Percentiles rank a stretch among this genome's conserved stretches.
phyloP scores from a whole-genome alignment of 1,139 yeast species.

The Wickerhamiella infanticola region DNA sequence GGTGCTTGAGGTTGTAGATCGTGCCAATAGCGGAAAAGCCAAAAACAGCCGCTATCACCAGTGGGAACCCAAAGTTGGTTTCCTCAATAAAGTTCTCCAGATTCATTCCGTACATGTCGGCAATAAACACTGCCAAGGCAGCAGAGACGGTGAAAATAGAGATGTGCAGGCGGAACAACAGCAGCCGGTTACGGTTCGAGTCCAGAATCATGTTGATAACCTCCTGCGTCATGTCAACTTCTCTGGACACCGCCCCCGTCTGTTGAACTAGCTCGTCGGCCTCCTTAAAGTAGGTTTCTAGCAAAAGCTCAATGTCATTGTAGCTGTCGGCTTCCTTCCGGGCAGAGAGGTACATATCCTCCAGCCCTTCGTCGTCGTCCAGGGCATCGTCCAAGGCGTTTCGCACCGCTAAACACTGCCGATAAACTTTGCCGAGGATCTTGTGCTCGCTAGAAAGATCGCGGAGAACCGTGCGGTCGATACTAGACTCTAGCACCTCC shows the following conservation, averaged over 20 bases:
- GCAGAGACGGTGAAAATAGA: constrained; percentile 76
- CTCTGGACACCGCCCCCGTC: constrained; percentile 65
- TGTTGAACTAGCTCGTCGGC: constrained; percentile 92
- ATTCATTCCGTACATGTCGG: constrained; percentile 93
- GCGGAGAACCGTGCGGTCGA: constrained; percentile 64
- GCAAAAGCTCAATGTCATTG: constrained; percentile 67
- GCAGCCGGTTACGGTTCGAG: constrained; percentile 80
- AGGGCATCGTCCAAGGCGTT: constrained; percentile 71
- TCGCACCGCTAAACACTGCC: constrained; percentile 64
- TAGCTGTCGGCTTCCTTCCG: constrained; percentile 15
- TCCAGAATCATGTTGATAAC: constrained; percentile 84
- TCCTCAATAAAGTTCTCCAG: constrained; percentile 82
- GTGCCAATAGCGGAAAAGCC: constrained; percentile 25
- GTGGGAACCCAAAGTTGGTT: constrained; percentile 44
- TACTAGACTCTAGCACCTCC: constrained; percentile 64
- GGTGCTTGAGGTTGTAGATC: constrained; percentile 22
- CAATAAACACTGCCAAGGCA: constrained; percentile 59
- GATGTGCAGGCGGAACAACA: constrained; percentile 74
- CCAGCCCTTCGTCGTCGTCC: constrained; percentile 78
- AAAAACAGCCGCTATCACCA: constrained; percentile 36
- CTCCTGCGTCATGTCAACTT: constrained; percentile 85
- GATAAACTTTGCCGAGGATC: constrained; percentile 57
- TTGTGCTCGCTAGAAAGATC: constrained; percentile 66
- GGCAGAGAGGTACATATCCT: constrained; percentile 59
- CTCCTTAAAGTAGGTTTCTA: constrained; percentile 83